Evolutionary conservation across 2,329 filamentous ascomycete species (phyloP), one percentile per base, ranked within the genome.

Genomic region (Cladosporium sp.): DNA sequence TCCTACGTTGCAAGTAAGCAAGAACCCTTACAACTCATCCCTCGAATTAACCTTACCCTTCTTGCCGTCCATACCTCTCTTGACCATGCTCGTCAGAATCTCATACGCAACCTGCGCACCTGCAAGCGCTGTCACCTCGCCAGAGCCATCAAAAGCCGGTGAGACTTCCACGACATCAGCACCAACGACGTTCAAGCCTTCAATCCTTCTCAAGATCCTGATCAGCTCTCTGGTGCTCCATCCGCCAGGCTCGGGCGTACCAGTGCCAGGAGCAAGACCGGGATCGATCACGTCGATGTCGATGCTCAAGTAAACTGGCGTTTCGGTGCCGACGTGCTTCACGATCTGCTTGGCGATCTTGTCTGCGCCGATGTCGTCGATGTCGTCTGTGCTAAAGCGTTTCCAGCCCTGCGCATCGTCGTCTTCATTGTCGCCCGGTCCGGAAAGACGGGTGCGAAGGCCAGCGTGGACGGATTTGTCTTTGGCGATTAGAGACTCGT

Each of bases 221-320:
- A 96, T 93, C 65, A 96, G 78, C 77, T 96, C 92, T 52, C 91
- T 80, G 19, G 89, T 95, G 5, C 90, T 94, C 91, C 91, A 96
- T 36, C 91, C 91, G 58, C 92, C 91, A 0, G 91, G 88, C 76
- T 96, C 91, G 0, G 91, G 91, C 0, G 91, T 96, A 1, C 91
- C 92, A 0, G 91, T 96, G 1, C 88, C 52, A 0, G 90, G 90
- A 2, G 84, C 84, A 50, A 85, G 75, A 32, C 82, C 86, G 0
- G 89, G 89, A 70, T 93, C 89, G 47, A 93, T 77, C 0, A 92
- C 88, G 71, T 93, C 89, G 64, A 92, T 92, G 68, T 93, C 89
- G 15, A 93, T 83, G 35, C 83, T 88, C 9, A 95, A 76, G 69
- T 96, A 95, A 1, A 96, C 90, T 0, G 90, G 90, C 63, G 83